phyloP scores from a whole-genome alignment of 208 protist species.

The Acanthamoeba quina region DNA sequence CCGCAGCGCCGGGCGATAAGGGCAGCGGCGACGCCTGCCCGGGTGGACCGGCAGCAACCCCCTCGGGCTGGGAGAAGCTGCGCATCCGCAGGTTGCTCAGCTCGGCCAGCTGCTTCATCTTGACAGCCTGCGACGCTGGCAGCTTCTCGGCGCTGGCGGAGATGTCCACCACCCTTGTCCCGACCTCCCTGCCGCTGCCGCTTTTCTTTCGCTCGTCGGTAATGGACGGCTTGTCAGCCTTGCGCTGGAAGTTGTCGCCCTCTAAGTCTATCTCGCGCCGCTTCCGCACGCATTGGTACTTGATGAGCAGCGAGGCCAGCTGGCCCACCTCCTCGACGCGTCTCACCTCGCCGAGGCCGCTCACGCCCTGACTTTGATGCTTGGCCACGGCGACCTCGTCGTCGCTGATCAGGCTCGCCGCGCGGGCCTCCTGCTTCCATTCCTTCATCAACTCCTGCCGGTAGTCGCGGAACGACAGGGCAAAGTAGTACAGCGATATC shows the following conservation, averaged over 20 bases:
- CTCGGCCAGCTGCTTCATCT: conserved; percentile 4
- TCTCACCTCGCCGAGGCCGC: not conserved
- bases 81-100: conserved; percentile 26
- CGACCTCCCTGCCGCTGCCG: not conserved
- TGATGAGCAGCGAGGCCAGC: conserved; percentile 34
- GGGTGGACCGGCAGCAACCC: not conserved
- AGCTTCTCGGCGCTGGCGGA: not conserved
- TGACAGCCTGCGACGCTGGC: not conserved
- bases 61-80: not conserved
- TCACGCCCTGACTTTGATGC: not conserved
- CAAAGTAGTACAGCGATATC: conserved; percentile 39
- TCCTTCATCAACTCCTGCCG: not conserved
- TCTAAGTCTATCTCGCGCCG: not conserved
- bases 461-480: conserved; percentile 27
- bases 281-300: conserved; percentile 32
- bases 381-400: not conserved
- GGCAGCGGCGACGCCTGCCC: not conserved
- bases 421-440: conserved; percentile 6
- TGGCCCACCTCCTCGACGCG: not conserved
- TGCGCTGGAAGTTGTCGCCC: not conserved
- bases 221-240: not conserved
- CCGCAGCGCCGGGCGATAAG: not conserved
- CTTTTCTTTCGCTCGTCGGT: not conserved
- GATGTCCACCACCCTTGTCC: not conserved
- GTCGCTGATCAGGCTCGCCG: not conserved